Conservation (phyloP, 1,284 basidiomycete genomes). For the Boletus smithii region DNA sequence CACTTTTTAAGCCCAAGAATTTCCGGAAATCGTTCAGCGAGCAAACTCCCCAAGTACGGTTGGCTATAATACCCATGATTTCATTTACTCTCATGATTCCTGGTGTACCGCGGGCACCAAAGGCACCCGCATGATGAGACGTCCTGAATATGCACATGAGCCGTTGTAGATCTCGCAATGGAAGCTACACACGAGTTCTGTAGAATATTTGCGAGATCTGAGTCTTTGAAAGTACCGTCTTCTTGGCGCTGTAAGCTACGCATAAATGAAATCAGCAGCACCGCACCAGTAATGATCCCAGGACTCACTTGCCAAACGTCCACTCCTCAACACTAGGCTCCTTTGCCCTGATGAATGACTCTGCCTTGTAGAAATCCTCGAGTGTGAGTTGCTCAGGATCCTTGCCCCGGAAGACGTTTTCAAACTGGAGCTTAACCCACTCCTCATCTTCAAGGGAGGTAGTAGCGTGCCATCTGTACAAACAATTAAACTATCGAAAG, state of each 20-base stretch:
- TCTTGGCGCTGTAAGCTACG: constrained; percentile 57
- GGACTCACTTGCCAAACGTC: constrained; percentile 59
- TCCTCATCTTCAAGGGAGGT: constrained; percentile 66
- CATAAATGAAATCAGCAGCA: constrained; percentile 4
- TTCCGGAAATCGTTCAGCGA: constrained; percentile 83
- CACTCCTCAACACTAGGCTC: constrained; percentile 57
- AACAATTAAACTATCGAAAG: constrained; percentile 64
- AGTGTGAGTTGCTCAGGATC: constrained; percentile 50
- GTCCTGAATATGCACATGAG: constrained; percentile 44
- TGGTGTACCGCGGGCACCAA: constrained; percentile 78
- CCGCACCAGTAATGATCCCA: neutral
- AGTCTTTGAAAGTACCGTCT: constrained; percentile 64
- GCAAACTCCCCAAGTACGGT: constrained; percentile 78
- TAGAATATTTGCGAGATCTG: constrained; percentile 66
- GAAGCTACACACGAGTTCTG: constrained; percentile 55
- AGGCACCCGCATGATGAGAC: constrained; percentile 70
- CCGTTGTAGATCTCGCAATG: neutral
- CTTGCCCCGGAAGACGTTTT: constrained; percentile 52
- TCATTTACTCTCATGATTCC: constrained; percentile 73
- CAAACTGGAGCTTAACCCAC: constrained; percentile 56
- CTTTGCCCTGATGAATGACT: too few relatives aligned
- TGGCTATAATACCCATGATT: constrained; percentile 79
- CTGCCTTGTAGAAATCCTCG: constrained; percentile 56
- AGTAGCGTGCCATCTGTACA: constrained; percentile 82
- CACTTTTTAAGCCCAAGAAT: constrained; percentile 74